Conservation (phyloP, 73 alveolate genomes). For the Paraurostyla sp. region DNA sequence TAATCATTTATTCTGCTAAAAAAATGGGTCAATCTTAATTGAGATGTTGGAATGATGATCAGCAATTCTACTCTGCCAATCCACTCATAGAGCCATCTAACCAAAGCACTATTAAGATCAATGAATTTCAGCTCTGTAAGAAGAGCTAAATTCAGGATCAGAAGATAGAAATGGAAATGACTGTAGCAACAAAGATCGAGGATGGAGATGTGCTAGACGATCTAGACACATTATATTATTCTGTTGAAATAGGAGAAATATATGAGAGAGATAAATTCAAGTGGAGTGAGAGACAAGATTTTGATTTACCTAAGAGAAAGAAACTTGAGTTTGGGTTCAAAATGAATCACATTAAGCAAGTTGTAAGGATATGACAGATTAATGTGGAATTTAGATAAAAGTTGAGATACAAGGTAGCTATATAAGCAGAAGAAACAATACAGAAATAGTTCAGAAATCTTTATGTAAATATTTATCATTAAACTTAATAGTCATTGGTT, state of each 20-base stretch:
- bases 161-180: conserved; percentile 39
- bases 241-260: conserved; percentile 48
- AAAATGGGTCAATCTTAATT: conserved; percentile 24
- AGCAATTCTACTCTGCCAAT: neutral
- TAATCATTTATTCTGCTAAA: neutral
- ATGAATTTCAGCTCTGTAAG: conserved; percentile 31
- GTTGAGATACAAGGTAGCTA: conserved; percentile 35
- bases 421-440: neutral
- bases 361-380: neutral
- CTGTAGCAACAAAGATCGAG: neutral
- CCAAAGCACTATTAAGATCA: neutral
- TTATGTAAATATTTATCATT: neutral
- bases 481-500: conserved; percentile 39
- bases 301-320: conserved; percentile 21
- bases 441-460: conserved; percentile 1
- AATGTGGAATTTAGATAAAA: conserved; percentile 9
- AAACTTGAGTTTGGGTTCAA: conserved; percentile 50
- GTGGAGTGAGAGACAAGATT: conserved; percentile 43
- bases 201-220: conserved; percentile 37
- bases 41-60: conserved; percentile 14
- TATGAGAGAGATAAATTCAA: conserved; percentile 50
- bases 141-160: conserved; percentile 16
- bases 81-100: neutral
- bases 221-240: neutral
- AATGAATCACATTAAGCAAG: conserved; percentile 57